Conservation (phyloP, 2,329 filamentous ascomycete species). For the Coleophoma eucalyptorum region DNA sequence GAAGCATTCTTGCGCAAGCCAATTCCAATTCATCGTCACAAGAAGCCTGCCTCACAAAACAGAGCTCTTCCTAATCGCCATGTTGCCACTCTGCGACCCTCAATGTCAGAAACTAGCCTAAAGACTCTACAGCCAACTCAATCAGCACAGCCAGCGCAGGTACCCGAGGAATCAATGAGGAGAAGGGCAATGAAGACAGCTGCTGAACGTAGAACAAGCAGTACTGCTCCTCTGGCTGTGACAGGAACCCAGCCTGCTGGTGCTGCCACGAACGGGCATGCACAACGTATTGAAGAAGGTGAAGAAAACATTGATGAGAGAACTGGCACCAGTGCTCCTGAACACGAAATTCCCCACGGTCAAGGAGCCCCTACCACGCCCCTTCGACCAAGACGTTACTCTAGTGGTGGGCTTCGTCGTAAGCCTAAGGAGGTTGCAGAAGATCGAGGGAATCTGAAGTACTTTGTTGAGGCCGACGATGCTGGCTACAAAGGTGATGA, state of each 20-base stretch:
- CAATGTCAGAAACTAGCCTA: conserved; percentile 27
- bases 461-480: conserved; percentile 86
- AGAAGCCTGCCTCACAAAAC: conserved; percentile 59
- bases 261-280: conserved; percentile 10
- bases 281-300: conserved; percentile 26
- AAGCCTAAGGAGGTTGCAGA: conserved; percentile 70
- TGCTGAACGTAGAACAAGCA: conserved; percentile 14
- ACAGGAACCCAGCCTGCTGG: conserved; percentile 4
- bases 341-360: conserved; percentile 44
- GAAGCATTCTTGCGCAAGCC: conserved; percentile 86
- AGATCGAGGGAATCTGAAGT: conserved; percentile 75
- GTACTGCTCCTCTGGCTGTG: conserved; percentile 6
- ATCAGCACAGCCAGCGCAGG: conserved; percentile 11
- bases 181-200: conserved; percentile 23
- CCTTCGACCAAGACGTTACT: conserved; percentile 68
- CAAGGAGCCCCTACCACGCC: conserved; percentile 13
- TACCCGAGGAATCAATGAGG: conserved; percentile 39
- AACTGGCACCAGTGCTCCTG: conserved; percentile 61
- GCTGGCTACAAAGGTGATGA: conserved; percentile 74
- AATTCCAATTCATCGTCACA: conserved; percentile 75
- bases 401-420: conserved; percentile 75
- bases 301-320: conserved; percentile 31
- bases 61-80: conserved; percentile 55
- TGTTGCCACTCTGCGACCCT: conserved; percentile 30
- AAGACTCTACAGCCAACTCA: conserved; percentile 17